A percentile compares a stretch with the other conserved stretches of the same genome.
phyloP scores from a whole-genome alignment of 108 stramenopile species.

The Pseudonitzschia delicatissima region DNA sequence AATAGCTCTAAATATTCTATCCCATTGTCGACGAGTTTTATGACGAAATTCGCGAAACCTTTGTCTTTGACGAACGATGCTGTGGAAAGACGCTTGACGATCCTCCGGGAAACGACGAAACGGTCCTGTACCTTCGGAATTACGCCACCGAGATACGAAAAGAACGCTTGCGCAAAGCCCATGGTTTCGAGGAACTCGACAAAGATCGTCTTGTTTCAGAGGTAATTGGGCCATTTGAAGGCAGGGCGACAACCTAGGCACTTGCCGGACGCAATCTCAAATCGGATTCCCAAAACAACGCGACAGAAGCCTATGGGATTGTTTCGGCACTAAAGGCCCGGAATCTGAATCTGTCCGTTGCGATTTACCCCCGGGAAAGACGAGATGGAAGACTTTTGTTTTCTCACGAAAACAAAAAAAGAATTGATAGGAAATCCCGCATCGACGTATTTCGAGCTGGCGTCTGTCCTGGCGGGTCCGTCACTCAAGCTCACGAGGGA shows the following conservation, averaged over 20 bases:
- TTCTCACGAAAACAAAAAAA: slow-evolving; percentile 41
- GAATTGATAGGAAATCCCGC: slow-evolving; percentile 39
- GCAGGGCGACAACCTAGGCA: slow-evolving; percentile 43
- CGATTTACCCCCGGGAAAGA: slow-evolving; percentile 28
- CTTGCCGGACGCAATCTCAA: slow-evolving; percentile 6
- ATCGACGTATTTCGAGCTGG: slow-evolving; percentile 51
- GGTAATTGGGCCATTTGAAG: slow-evolving; percentile 40
- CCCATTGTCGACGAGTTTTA: slow-evolving; percentile 27
- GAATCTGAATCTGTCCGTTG: slow-evolving; percentile 43
- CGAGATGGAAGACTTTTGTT: slow-evolving; percentile 66
- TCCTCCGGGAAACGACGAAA: slow-evolving; percentile 18
- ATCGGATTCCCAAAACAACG: slow-evolving; percentile 16
- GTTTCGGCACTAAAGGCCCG: slow-evolving; percentile 34
- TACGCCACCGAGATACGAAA: slow-evolving; percentile 49
- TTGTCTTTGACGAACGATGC: slow-evolving; percentile 27
- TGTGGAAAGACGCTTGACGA: slow-evolving; percentile 5
- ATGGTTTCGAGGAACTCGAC: slow-evolving; percentile 61
- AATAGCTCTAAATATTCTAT: background rate
- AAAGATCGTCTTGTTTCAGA: slow-evolving; percentile 31
- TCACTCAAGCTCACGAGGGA: slow-evolving; percentile 14
- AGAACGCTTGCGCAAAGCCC: too few species aligned
- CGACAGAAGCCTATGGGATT: slow-evolving; percentile 9
- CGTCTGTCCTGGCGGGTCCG: slow-evolving; percentile 40
- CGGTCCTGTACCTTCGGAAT: slow-evolving; percentile 53
- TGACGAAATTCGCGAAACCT: slow-evolving; percentile 7